Conservation (phyloP, 768 basidiomycete genomes). For the Fistulinella prunicolor region DNA sequence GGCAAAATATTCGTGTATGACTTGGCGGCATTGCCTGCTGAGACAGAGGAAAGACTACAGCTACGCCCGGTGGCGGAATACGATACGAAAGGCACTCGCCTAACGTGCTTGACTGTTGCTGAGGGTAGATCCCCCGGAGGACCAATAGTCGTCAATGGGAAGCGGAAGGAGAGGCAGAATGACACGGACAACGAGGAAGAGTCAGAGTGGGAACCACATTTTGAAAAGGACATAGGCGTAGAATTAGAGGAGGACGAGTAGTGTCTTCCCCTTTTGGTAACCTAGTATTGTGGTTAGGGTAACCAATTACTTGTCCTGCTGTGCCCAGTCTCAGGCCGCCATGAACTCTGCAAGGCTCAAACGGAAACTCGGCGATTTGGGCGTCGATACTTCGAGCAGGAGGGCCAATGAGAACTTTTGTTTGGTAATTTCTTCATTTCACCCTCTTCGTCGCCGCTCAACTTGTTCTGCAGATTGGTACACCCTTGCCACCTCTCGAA, state of each 20-base stretch:
- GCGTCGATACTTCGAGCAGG: constrained; percentile 65
- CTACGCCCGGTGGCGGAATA: constrained; percentile 63
- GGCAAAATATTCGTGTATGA: constrained; percentile 81
- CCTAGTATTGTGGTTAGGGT: constrained; percentile 21
- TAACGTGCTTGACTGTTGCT: constrained; percentile 71
- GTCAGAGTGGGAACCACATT: constrained; percentile 26
- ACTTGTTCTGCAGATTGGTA: constrained; percentile 69
- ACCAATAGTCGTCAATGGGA: constrained; percentile 22
- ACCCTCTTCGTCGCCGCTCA: neutral
- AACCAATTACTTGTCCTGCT: neutral
- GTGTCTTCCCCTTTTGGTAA: neutral
- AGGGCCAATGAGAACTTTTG: constrained; percentile 85
- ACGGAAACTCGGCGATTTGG: constrained; percentile 79
- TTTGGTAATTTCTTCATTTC: constrained; percentile 45
- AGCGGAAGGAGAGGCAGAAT: constrained; percentile 35
- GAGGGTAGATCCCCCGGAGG: constrained; percentile 40
- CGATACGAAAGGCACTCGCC: constrained; percentile 80
- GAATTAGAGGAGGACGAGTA: neutral
- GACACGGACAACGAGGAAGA: constrained; percentile 35
- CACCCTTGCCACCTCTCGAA: constrained; percentile 91
- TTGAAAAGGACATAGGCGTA: constrained; percentile 4
- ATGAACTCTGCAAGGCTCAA: constrained; percentile 64
- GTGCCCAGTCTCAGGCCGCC: neutral
- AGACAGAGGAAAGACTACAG: constrained; percentile 24
- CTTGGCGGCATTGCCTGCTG: constrained; percentile 46